Base-by-base conservation (phyloP, 78 protist genomes). In the Dictyostelium citrinum region DNA sequence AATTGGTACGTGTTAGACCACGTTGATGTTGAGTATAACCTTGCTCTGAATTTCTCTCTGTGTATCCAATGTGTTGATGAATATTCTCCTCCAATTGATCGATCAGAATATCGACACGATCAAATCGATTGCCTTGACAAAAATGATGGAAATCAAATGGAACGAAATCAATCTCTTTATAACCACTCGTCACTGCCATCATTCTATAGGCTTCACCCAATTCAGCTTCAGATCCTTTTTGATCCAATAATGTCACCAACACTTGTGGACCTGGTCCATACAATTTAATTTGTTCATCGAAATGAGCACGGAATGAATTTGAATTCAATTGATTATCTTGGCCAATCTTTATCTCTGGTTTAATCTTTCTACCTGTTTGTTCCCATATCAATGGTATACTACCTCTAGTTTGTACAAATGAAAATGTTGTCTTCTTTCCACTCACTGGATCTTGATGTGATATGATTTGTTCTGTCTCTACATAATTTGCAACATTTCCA, bases 1-100 rank as follows among this genome's bases (percentile, higher is more conserved):
- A 98, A 90, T 98, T 98, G 16, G 98, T 96, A 33, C 99, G 94
- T 16, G 98, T 24, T 9, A 84, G 80, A 22, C 97, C 97, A 12
- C 85, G n/a, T 77, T 97, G 98, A 49, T 41, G 49, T 20, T 12
- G 1, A 4, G 29, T 46, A 16, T 78, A 46, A 33, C 84, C 84
- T 9, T 3, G 17, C 4, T 67, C 68, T 20, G 58, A 37, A 31
- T 77, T 64, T 29, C 67, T 76, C 37, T 74, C 83, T 1, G 80
- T 24, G 49, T 86, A 86, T 9, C 92, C 92, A 43, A 86, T 77
- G 0, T 9, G 37, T 35, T 72, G 31, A 64, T 64, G 17, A 64
- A 27, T 64, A 70, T 70, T 70, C 33, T 61, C 84, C 10, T 74
- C 83, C 49, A 86, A 29, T 58, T 29, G 41, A 27, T 76, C 84